phyloP scores from a whole-genome alignment of 75 land plant species.

The Pinus albicaulis region DNA sequence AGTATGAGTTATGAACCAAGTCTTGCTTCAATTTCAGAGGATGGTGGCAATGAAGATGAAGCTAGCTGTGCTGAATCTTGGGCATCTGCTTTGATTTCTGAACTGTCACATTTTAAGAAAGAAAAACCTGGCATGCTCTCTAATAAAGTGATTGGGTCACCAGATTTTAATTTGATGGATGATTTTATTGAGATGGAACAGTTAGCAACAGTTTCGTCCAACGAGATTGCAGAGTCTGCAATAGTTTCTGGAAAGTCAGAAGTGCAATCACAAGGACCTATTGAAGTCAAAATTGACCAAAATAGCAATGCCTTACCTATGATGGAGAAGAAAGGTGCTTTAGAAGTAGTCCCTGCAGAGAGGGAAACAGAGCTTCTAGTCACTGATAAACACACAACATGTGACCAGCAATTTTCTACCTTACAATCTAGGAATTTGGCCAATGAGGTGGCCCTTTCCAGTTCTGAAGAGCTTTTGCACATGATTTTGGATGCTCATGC shows the following conservation, averaged over 20 bases:
- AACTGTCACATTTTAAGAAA: constrained; percentile 49
- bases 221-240: not conserved
- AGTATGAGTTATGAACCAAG: constrained; percentile 18
- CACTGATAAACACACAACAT: constrained; percentile 8
- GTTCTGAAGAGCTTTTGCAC: constrained; percentile 20
- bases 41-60: constrained; percentile 37
- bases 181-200: constrained; percentile 92
- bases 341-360: constrained; percentile 12
- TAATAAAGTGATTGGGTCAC: constrained; percentile 21
- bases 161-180: constrained; percentile 70
- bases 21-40: constrained; percentile 45
- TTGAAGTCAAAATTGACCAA: constrained; percentile 6
- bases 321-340: constrained; percentile 15
- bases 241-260: constrained; percentile 5
- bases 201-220: constrained; percentile 52
- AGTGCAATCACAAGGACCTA: not conserved
- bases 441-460: constrained; percentile 17
- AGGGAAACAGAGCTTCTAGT: constrained; percentile 20
- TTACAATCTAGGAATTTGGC: constrained; percentile 22
- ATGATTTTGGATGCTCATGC: constrained; percentile 12
- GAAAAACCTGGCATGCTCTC: constrained; percentile 32
- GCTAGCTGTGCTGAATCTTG: constrained; percentile 66
- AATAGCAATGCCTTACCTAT: constrained; percentile 10
- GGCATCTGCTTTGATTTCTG: constrained; percentile 66
- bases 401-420: constrained; percentile 13